phyloP scores from a whole-genome alignment of 305 asterid genomes.

The Salvia sclarea region DNA sequence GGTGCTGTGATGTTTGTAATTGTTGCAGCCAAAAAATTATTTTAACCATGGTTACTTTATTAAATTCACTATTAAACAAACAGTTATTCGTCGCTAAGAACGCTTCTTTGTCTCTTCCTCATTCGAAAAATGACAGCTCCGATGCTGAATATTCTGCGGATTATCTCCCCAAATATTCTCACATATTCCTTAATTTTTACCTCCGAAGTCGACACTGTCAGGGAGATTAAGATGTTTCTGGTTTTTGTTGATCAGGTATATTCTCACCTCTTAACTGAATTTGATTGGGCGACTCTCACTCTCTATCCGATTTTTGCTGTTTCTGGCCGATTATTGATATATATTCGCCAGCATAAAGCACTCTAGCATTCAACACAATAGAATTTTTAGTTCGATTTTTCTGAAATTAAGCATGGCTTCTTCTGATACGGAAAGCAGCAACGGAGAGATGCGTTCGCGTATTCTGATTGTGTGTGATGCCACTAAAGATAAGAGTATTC shows the following conservation, averaged over 20 bases:
- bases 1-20: too few relatives aligned
- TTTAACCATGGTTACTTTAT: too few relatives aligned
- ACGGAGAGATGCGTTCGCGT: slow-evolving; percentile 41
- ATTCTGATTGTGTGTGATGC: slow-evolving; percentile 67
- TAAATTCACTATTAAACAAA: too few relatives aligned
- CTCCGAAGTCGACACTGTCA: slow-evolving; percentile 15
- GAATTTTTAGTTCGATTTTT: background rate
- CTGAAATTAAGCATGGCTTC: slow-evolving; percentile 18
- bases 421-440: slow-evolving; percentile 32
- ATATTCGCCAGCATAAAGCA: slow-evolving; percentile 12
- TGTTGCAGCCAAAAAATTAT: too few relatives aligned
- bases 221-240: slow-evolving; percentile 20
- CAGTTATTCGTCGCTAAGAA: background rate
- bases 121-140: slow-evolving; percentile 1
- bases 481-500: slow-evolving; percentile 49
- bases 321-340: slow-evolving; percentile 21
- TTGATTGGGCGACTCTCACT: slow-evolving; percentile 28
- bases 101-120: slow-evolving; percentile 27
- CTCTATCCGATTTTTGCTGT: slow-evolving; percentile 2
- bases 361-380: background rate
- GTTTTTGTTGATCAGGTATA: background rate
- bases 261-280: background rate
- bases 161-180: slow-evolving; percentile 18
- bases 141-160: slow-evolving; percentile 35
- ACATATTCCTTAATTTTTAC: slow-evolving; percentile 30